Conservation (phyloP, 2,329 filamentous ascomycete genomes). For the Pyrenophora tritici-repentis region DNA sequence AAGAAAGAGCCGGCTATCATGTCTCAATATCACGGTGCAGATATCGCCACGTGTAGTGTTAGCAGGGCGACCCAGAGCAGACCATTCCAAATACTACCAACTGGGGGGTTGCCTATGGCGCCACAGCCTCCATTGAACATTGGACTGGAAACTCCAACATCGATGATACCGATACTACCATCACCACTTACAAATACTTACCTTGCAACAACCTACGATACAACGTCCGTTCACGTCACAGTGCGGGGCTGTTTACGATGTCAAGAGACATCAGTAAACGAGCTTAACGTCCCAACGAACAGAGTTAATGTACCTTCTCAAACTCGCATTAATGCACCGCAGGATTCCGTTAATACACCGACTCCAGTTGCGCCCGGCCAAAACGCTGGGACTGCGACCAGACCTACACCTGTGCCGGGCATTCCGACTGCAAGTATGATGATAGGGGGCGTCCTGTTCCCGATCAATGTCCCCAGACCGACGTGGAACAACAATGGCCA, state of each 20-base stretch:
- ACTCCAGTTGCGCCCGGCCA: not conserved
- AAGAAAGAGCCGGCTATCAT: slow-evolving; percentile 25
- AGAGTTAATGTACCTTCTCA: slow-evolving; percentile 2
- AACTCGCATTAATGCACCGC: not conserved
- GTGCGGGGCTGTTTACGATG: slow-evolving; percentile 34
- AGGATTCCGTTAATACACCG: slow-evolving; percentile 1
- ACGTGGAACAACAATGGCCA: slow-evolving; percentile 7
- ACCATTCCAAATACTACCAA: not conserved
- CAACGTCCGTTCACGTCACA: slow-evolving; percentile 36
- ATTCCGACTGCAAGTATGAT: slow-evolving; percentile 20
- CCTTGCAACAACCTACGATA: slow-evolving; percentile 30
- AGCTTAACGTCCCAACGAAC: not conserved
- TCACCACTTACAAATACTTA: slow-evolving; percentile 27
- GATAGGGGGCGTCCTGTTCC: slow-evolving; percentile 29
- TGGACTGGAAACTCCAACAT: not conserved
- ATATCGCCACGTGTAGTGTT: slow-evolving; percentile 38
- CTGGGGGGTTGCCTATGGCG: not conserved
- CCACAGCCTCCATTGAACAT: not conserved
- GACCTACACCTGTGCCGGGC: slow-evolving; percentile 9
- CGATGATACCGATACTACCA: not conserved
- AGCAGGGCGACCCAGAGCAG: not conserved
- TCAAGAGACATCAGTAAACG: slow-evolving; percentile 1
- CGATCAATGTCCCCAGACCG: slow-evolving; percentile 22
- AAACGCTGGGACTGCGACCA: not conserved
- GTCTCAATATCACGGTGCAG: slow-evolving; percentile 28